These are phyloP conservation scores for Amanita phalloides DNA, from an alignment of 768 basidiomycete species.

Conservation along the genomic window DNA sequence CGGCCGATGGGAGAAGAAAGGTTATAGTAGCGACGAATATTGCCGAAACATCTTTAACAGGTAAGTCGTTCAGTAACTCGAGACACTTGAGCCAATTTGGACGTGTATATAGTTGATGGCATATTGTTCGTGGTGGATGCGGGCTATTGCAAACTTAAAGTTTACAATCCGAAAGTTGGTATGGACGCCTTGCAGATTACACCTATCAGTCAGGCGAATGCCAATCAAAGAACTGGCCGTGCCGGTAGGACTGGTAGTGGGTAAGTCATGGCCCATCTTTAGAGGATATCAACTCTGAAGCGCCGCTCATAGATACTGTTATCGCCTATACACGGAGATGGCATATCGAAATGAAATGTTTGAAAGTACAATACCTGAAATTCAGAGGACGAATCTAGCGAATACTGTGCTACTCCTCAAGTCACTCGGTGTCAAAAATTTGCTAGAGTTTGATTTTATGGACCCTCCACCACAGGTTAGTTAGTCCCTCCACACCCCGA, in stretches of 20 bases:
- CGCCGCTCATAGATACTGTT: slow-evolving; percentile 62
- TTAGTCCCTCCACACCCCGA: slow-evolving; percentile 15
- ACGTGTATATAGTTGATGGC: slow-evolving; percentile 67
- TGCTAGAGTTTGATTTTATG: slow-evolving; percentile 99
- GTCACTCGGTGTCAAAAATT: slow-evolving; percentile 92
- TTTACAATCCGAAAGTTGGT: slow-evolving; percentile 97
- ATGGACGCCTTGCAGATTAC: slow-evolving; percentile 99
- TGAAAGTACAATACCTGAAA: slow-evolving; percentile 93
- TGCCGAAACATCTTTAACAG: slow-evolving; percentile 94
- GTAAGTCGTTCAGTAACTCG: slow-evolving; percentile 23
- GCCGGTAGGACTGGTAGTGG: slow-evolving; percentile 95
- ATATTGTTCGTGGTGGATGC: slow-evolving; percentile 96
- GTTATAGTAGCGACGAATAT: slow-evolving; percentile 99
- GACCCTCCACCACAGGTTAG: slow-evolving; percentile 98
- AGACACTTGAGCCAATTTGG: slow-evolving; percentile 8
- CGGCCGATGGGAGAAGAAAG: slow-evolving; percentile 87
- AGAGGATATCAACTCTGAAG: not conserved
- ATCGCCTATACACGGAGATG: slow-evolving; percentile 95
- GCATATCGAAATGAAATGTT: slow-evolving; percentile 95
- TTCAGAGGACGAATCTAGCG: slow-evolving; percentile 94
- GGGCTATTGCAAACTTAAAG: slow-evolving; percentile 95
- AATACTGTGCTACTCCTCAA: slow-evolving; percentile 94
- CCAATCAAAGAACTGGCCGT: slow-evolving; percentile 90
- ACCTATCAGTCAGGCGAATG: slow-evolving; percentile 97
- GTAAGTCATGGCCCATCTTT: slow-evolving; percentile 30